Evolutionary conservation across 1,284 basidiomycete species (phyloP), one percentile per base, ranked within the genome.

Genomic region (Microbotryum lychnidis-dioicae): DNA sequence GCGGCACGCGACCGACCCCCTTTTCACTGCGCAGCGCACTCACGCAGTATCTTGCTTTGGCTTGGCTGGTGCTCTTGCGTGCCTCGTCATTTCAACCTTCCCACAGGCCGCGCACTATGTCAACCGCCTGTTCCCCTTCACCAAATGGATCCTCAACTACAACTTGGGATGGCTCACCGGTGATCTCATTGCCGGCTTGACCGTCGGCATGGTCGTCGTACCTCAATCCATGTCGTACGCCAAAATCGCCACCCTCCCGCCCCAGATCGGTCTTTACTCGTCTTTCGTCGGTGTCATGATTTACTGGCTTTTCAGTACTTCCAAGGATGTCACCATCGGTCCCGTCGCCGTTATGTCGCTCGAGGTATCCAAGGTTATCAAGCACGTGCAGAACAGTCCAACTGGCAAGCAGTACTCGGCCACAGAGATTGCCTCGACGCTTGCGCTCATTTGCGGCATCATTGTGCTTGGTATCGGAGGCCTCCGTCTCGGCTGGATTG

Each of bases 231-330:
- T 68, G 66, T 50, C 80, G 6, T 82, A 83, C 68, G 76, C 75
- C 64, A 77, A 91, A 82, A 83, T 98, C 66, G 94, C 94, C 2
- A 86, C 85, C 0, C 83, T 98, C 14, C 80, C 84, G 2, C 78
- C 88, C 3, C 82, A 98, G 77, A 97, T 91, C 73, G 96, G 96
- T 68, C 81, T 97, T 10, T 97, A 97, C 76, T 93, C 91, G 4
- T 92, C 92, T 1, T 97, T 97, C 74, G 84, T 96, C 70, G 93
- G 90, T 29, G 70, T 57, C 44, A 59, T 52, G 60, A 50, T 59
- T 52, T 57, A 67, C 29, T 69, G 89, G 86, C 82, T 90, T 74
- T 91, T 91, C 70, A 92, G 91, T 33, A 96, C 91, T 0, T 91
- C 90, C 49, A 96, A 96, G 76, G 92, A 97, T 53, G 71, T 73